Evolutionary conservation across 805 yeast genomes (phyloP).

Genomic region (Komagataella pseudopastoris): DNA sequence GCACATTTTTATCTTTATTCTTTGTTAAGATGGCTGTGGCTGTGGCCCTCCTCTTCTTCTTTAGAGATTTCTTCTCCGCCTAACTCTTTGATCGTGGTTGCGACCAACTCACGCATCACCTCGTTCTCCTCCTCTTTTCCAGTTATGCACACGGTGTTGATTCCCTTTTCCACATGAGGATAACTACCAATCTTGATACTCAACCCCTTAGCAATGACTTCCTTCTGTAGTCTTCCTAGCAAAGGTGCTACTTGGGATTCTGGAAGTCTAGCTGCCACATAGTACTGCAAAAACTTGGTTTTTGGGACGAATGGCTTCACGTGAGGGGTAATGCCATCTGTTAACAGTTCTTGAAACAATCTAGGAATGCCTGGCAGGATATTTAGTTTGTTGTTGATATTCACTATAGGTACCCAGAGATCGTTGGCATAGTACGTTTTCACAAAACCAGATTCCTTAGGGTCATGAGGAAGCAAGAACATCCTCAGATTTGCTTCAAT

Average conservation of each 20-base stretch:
- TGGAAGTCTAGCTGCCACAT: slow-evolving; percentile 42
- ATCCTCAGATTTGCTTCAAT: slow-evolving; percentile 53
- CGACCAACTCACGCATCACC: slow-evolving; percentile 29
- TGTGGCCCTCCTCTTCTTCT: slow-evolving; percentile 35
- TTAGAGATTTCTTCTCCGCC: slow-evolving; percentile 44
- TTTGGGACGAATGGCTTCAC: slow-evolving; percentile 23
- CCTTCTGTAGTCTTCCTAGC: slow-evolving; percentile 36
- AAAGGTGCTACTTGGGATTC: slow-evolving; percentile 65
- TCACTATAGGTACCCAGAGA: slow-evolving; percentile 80
- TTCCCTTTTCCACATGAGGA: slow-evolving; percentile 56
- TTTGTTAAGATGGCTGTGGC: not conserved
- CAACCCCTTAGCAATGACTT: slow-evolving; percentile 16
- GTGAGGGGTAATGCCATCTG: slow-evolving; percentile 24
- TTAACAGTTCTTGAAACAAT: slow-evolving; percentile 44
- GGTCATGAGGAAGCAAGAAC: slow-evolving; percentile 56
- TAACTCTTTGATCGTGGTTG: slow-evolving; percentile 28
- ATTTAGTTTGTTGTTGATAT: slow-evolving; percentile 47
- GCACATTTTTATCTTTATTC: not conserved
- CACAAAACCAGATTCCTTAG: slow-evolving; percentile 22
- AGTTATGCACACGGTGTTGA: slow-evolving; percentile 62
- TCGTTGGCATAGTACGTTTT: slow-evolving; percentile 33
- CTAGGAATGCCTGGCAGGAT: slow-evolving; percentile 81
- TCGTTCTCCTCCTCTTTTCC: slow-evolving; percentile 32
- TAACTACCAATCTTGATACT: slow-evolving; percentile 68
- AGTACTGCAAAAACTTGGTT: slow-evolving; percentile 28